Conservation (phyloP, 192 early-diverging fungal species). For the Backusella westeae region DNA sequence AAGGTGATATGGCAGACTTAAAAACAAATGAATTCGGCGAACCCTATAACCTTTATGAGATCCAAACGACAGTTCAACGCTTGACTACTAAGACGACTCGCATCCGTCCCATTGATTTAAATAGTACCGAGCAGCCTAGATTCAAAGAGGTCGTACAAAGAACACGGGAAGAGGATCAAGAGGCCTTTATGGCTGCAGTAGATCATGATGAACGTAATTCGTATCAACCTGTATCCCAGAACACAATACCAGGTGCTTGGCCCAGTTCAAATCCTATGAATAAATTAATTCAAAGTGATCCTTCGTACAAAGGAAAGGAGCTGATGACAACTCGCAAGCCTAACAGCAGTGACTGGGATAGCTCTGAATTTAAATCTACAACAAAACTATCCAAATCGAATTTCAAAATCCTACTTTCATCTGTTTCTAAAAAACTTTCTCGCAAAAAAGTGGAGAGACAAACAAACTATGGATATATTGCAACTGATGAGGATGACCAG, state of each 20-base stretch:
- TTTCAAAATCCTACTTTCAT: slow-evolving; percentile 45
- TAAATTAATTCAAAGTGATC: background rate
- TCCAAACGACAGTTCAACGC: slow-evolving; percentile 27
- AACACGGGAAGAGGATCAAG: slow-evolving; percentile 31
- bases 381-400: slow-evolving; percentile 15
- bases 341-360: background rate
- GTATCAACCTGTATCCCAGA: background rate
- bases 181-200: slow-evolving; percentile 34
- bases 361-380: background rate
- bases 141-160: slow-evolving; percentile 31
- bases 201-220: background rate
- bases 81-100: slow-evolving; percentile 27
- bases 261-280: background rate
- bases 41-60: slow-evolving; percentile 27
- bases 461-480: slow-evolving; percentile 14
- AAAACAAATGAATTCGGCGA: slow-evolving; percentile 3
- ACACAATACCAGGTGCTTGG: background rate
- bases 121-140: slow-evolving; percentile 6
- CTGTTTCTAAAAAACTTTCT: slow-evolving; percentile 49
- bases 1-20: background rate
- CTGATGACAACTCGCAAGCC: background rate
- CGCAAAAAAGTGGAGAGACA: slow-evolving; percentile 35
- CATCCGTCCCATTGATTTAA: slow-evolving; percentile 30
- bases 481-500: slow-evolving; percentile 3
- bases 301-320: background rate